Percentiles rank a stretch among this genome's conserved stretches.
Conservation (phyloP, 495 filamentous ascomycete genomes). For the Penicillium roqueforti region DNA sequence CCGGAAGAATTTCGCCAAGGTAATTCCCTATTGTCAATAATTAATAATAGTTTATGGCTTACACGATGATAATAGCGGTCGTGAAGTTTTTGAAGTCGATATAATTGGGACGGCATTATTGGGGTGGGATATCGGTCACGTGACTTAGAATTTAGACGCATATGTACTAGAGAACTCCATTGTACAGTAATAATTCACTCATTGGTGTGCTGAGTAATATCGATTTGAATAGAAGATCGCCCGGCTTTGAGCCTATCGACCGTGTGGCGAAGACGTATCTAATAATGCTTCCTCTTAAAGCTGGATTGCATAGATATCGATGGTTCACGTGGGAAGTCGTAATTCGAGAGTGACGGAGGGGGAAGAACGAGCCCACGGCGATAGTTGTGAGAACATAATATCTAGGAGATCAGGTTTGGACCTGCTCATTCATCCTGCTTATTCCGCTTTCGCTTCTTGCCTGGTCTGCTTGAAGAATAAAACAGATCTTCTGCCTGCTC, state of each 20-base stretch:
- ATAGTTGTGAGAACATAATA: background rate
- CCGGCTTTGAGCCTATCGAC: background rate
- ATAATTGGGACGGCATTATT: background rate
- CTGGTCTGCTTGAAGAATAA: background rate
- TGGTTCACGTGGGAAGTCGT: background rate
- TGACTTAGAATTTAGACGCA: background rate
- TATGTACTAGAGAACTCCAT: background rate
- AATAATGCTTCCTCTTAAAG: background rate
- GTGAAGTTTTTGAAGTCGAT: constrained; percentile 34
- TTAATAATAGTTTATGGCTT: constrained; percentile 1
- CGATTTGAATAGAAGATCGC: background rate
- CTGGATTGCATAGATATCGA: background rate
- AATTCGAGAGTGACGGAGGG: background rate
- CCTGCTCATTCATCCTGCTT: background rate
- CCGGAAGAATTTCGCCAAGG: constrained; percentile 81
- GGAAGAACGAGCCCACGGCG: background rate
- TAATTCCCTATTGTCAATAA: constrained; percentile 36
- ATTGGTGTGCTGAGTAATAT: background rate
- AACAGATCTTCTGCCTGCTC: background rate
- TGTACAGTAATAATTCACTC: background rate
- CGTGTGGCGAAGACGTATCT: background rate
- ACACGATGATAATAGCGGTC: constrained; percentile 30
- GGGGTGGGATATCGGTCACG: background rate
- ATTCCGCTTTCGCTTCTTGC: background rate
- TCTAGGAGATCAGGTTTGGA: background rate